Evolutionary conservation across 139 green algal genomes (phyloP).

Genomic region (Coelastrella sp.): DNA sequence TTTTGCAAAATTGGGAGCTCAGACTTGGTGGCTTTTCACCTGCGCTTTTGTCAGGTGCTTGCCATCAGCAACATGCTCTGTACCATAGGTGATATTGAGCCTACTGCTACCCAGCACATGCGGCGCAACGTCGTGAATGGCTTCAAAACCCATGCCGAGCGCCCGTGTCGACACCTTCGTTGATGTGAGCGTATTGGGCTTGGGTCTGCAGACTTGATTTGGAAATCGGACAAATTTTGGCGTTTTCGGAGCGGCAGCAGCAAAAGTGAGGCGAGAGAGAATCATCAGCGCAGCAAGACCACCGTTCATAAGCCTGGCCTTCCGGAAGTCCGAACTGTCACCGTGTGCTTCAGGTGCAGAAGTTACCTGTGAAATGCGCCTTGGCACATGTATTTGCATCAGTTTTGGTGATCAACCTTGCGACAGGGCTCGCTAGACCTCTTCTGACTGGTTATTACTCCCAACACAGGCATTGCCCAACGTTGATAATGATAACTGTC

Average conservation of each 20-base stretch:
- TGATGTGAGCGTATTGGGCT: neutral
- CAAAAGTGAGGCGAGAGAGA: neutral
- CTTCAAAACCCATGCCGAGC: neutral
- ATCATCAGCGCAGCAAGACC: neutral
- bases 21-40: neutral
- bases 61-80: neutral
- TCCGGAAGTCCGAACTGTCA: too few species aligned
- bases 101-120: neutral
- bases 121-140: conserved; percentile 1
- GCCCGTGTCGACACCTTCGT: neutral
- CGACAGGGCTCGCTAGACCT: too few species aligned
- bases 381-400: too few species aligned
- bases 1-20: too few species aligned
- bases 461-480: too few species aligned
- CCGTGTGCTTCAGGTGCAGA: neutral
- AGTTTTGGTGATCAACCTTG: too few species aligned
- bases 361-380: too few species aligned
- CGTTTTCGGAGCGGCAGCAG: neutral
- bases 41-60: conserved; percentile 9
- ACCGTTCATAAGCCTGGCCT: neutral
- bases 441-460: too few species aligned
- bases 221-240: neutral
- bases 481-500: too few species aligned
- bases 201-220: neutral
- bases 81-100: neutral